Evolutionary conservation across 768 basidiomycete species (phyloP), one percentile per base, ranked within the genome.

Genomic region (Hericium erinaceus): DNA sequence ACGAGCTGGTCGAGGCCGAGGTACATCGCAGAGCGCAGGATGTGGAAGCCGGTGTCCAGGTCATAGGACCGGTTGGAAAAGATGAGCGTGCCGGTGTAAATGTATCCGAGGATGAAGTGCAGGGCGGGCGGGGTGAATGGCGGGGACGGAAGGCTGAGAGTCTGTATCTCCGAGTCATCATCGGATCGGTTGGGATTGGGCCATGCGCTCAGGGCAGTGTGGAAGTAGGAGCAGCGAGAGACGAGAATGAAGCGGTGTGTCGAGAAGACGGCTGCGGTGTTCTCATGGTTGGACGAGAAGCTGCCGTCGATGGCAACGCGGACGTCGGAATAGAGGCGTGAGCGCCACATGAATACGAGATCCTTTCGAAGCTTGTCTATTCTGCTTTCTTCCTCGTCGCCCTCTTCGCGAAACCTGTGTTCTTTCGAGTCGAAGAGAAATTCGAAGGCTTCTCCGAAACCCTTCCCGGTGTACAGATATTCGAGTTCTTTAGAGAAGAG

Each of bases 291-390:
- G 1, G 77, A 68, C 1, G 83, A 81, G 1, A 80, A 83, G 57
- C 78, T 82, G 51, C 85, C 85, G 0, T 83, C 80, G 59, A 95
- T 80, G 0, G 86, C 79, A 56, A 98, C 85, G 54, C 87, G 83
- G 22, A 95, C 82, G 70, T 98, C 95, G 2, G 92, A 91, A 68
- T 94, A 98, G 16, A 98, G 82, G 52, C 93, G 84, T 12, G 89
- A 90, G 37, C 95, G 76, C 95, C 95, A 98, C 92, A 94, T 95
- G 75, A 87, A 97, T 22, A 95, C 89, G 28, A 97, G 78, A 66
- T 98, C 95, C 70, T 92, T 92, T 59, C 92, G 83, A 10, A 97
- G 81, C 72, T 93, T 91, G 69, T 92, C 91, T 41, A 90, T 73
- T 13, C 91, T 75, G 48, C 80, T 73, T 61, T 77, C 82, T 69